Conservation (phyloP, 768 basidiomycete species). For the Candolleomyces efflorescens region DNA sequence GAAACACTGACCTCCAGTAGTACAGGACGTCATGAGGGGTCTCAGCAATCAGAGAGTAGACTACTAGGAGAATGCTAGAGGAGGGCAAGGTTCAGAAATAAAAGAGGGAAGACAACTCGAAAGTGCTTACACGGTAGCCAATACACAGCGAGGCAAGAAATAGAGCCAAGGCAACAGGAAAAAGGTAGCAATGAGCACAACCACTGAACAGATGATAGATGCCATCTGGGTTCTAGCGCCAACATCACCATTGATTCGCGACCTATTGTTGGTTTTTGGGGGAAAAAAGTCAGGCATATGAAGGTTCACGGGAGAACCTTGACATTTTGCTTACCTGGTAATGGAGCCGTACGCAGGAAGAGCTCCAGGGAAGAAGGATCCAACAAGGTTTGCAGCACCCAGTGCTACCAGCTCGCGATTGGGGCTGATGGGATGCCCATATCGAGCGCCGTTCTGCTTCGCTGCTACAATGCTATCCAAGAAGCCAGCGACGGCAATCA, state of each 20-base stretch:
- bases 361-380: conserved; percentile 81
- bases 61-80: conserved; percentile 80
- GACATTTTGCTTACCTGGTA: conserved; percentile 55
- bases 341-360: conserved; percentile 93
- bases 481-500: conserved; percentile 84
- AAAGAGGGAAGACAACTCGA: conserved; percentile 11
- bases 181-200: conserved; percentile 82
- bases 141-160: conserved; percentile 84
- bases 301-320: background rate
- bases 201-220: conserved; percentile 66
- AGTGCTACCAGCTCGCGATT: conserved; percentile 96
- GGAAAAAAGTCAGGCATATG: background rate
- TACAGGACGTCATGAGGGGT: conserved; percentile 83
- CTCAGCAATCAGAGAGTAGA: conserved; percentile 79
- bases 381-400: conserved; percentile 76
- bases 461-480: conserved; percentile 94
- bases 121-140: conserved; percentile 75
- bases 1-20: conserved; percentile 65
- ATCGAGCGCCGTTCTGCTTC: conserved; percentile 84
- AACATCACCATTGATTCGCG: conserved; percentile 86
- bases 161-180: conserved; percentile 85
- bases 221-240: conserved; percentile 91
- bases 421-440: conserved; percentile 84
- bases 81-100: background rate
- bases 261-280: conserved; percentile 39